Conservation (phyloP, 1,284 basidiomycete genomes). For the Trichosporon sp. region DNA sequence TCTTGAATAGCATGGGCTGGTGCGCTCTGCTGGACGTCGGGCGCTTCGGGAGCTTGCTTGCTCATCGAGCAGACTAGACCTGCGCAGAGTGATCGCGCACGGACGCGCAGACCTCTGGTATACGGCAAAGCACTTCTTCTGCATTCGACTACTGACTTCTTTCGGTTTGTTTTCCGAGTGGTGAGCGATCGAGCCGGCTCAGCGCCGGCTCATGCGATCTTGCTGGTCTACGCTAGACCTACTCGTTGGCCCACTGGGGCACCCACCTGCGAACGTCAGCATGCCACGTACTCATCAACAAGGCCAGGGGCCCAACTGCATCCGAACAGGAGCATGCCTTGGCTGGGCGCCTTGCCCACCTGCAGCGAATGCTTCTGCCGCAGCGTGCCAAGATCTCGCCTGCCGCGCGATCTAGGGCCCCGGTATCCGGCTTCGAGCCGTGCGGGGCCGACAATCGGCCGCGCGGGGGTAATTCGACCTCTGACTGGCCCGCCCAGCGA, state of each 20-base stretch:
- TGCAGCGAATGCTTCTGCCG: neutral
- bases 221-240: neutral
- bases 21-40: too few relatives aligned
- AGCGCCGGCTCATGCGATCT: neutral
- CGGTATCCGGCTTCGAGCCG: neutral
- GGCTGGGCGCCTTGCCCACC: neutral
- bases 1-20: too few relatives aligned
- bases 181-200: neutral
- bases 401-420: constrained; percentile 8
- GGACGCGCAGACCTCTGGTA: neutral
- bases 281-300: neutral
- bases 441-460: neutral
- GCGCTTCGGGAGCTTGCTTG: too few relatives aligned
- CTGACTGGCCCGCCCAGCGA: neutral
- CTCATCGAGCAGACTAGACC: neutral
- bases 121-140: neutral
- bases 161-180: neutral
- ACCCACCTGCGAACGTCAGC: neutral
- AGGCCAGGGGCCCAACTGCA: neutral
- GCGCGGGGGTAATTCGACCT: neutral
- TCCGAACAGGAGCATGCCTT: neutral
- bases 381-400: constrained; percentile 17
- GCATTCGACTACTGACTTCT: neutral
- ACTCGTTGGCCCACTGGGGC: constrained; percentile 2
- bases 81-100: neutral